Percentiles rank a stretch among this genome's conserved stretches.
These are phyloP conservation scores for Trametes sanguinea DNA, from an alignment of 768 basidiomycete species.

Conservation along the genomic window DNA sequence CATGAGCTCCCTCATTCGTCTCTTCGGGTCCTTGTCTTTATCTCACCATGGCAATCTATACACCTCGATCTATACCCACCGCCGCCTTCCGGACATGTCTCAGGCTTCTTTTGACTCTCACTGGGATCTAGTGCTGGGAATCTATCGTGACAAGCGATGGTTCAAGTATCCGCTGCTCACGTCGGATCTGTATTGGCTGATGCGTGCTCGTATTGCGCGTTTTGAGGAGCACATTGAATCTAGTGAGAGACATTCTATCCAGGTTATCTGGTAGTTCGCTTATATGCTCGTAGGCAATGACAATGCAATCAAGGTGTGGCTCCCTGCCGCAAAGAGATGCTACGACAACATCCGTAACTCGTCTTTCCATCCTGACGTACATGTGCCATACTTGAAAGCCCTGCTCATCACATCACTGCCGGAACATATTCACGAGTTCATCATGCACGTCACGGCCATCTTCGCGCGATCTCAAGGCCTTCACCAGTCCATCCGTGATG, in stretches of 20 bases:
- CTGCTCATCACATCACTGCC: slow-evolving; percentile 37
- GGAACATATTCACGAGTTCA: slow-evolving; percentile 20
- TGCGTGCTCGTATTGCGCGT: slow-evolving; percentile 47
- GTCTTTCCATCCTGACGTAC: slow-evolving; percentile 44
- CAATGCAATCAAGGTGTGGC: neutral
- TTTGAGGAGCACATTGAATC: neutral
- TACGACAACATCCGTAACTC: slow-evolving; percentile 44
- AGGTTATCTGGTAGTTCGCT: neutral
- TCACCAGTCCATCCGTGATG: neutral
- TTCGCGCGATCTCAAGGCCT: neutral
- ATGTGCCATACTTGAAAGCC: slow-evolving; percentile 47
- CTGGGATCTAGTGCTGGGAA: slow-evolving; percentile 52
- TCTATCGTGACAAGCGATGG: slow-evolving; percentile 47
- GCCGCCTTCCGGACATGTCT: slow-evolving; percentile 34
- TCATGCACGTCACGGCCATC: neutral
- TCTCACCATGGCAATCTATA: slow-evolving; percentile 26
- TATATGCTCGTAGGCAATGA: neutral
- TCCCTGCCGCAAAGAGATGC: slow-evolving; percentile 37
- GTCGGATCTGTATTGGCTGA: slow-evolving; percentile 65
- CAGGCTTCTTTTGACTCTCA: slow-evolving; percentile 33
- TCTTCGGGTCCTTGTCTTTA: slow-evolving; percentile 54
- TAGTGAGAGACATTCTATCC: neutral
- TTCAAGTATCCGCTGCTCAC: slow-evolving; percentile 34
- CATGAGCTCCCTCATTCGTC: slow-evolving; percentile 44
- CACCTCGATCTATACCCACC: slow-evolving; percentile 32